Percentiles rank a stretch among this genome's conserved stretches.
phyloP scores from a whole-genome alignment of 2,329 filamentous ascomycete genomes.

The Aspergillus sp. region DNA sequence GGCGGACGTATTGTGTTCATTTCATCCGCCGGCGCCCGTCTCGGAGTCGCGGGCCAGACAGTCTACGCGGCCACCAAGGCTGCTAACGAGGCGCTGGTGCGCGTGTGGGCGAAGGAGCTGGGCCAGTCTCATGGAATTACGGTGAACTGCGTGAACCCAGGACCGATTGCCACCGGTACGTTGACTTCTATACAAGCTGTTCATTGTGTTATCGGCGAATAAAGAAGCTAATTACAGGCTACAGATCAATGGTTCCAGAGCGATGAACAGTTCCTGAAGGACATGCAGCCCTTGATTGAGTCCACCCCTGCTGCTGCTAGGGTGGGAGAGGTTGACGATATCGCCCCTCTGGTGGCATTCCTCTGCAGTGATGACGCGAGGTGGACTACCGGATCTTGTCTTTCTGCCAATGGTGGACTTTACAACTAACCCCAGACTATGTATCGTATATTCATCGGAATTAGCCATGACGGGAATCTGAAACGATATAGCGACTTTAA shows the following conservation, averaged over 20 bases:
- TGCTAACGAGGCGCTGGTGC: conserved; percentile 59
- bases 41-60: conserved; percentile 56
- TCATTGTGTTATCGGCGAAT: no score
- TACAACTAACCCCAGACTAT: not conserved
- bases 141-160: conserved; percentile 60
- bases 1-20: conserved; percentile 56
- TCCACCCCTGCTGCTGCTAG: conserved; percentile 32
- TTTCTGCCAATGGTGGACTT: conserved; percentile 32
- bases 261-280: conserved; percentile 28
- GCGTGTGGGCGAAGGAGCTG: conserved; percentile 60
- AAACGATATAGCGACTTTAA: no score
- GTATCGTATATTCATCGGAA: no score
- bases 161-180: conserved; percentile 53
- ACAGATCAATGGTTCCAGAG: conserved; percentile 31
- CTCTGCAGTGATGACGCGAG: conserved; percentile 28
- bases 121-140: conserved; percentile 48
- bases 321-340: conserved; percentile 30
- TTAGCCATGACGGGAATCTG: no score
- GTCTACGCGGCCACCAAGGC: conserved; percentile 61
- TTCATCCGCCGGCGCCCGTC: conserved; percentile 55
- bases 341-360: conserved; percentile 34
- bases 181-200: not conserved
- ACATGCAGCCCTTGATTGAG: conserved; percentile 34
- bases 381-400: conserved; percentile 30
- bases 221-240: not conserved